Base-by-base conservation (phyloP, 1,139 yeast species). In the Geotrichum bryndzae region DNA sequence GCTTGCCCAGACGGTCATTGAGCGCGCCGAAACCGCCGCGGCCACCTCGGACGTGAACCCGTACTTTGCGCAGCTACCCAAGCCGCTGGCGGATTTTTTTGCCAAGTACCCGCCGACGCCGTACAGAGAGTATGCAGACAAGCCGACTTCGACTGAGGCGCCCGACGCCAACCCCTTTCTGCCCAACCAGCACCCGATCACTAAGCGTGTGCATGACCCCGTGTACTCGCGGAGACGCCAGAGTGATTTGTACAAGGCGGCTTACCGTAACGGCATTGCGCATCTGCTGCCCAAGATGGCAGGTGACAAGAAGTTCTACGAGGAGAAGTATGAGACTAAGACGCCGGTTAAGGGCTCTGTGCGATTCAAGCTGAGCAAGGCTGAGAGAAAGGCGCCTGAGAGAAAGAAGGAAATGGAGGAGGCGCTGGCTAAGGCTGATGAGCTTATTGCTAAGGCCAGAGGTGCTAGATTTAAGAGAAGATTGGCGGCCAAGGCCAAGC, bases 91-190 rank as follows among this genome's bases (percentile, higher is more conserved):
- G 73, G 83, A 79, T 69, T 92, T 92, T 75, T 91, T 92, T 77
- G 79, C 84, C 62, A 86, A 84, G 73, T 89, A 85, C 71, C 98
- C 98, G 53, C 98, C 98, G 18, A 78, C 87, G 52, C 94, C 96
- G n/a, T 84, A 84, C 73, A 81, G 81, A 38, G 73, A 81, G 67
- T 92, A 91, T 74, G 78, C 89, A 8, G 75, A 78, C 2, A 82
- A 80, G 66, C 88, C 96, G 60, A 83, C 89, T 5, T 77, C 83
- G 41, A 84, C 88, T 27, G 78, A 78, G 58, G 92, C 90, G 57
- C 82, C 84, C 27, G 81, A 82, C 63, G 88, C 90, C 69, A 94
- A 94, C 74, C 99, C 99, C 60, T 94, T 94, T 73, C 75, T 90
- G 62, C 87, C 96, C 33, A 91, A 90, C 73, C 87, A 83, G 71